phyloP scores from a whole-genome alignment of 805 yeast genomes.

The Candida quercuum region DNA sequence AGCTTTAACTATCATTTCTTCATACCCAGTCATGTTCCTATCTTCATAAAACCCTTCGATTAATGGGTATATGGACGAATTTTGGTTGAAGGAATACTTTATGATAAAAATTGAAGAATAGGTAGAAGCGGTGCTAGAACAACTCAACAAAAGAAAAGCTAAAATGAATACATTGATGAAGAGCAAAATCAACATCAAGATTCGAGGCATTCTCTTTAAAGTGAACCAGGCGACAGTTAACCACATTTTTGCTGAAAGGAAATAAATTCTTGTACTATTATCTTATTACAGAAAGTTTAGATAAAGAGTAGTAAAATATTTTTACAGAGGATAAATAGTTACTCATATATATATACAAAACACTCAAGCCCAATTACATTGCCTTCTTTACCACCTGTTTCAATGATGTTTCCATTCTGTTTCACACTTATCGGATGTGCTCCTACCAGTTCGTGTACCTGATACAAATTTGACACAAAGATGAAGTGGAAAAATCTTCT shows the following conservation, averaged over 20 bases:
- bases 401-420: background rate
- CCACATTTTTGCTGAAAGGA: constrained; percentile 5
- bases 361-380: background rate
- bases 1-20: constrained; percentile 39
- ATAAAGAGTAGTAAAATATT: background rate
- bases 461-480: background rate
- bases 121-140: constrained; percentile 33
- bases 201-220: constrained; percentile 36
- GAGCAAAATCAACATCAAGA: constrained; percentile 34
- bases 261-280: too few species aligned
- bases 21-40: constrained; percentile 29
- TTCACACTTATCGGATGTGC: background rate
- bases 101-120: constrained; percentile 48
- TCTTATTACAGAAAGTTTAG: background rate
- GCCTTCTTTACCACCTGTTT: background rate
- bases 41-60: constrained; percentile 32
- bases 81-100: constrained; percentile 41
- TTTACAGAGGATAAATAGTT: background rate
- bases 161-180: constrained; percentile 46
- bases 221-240: constrained; percentile 20
- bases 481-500: too few species aligned
- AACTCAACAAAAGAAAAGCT: constrained; percentile 52
- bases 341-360: background rate
- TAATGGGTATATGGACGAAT: constrained; percentile 37
- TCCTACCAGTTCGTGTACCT: background rate